These are phyloP conservation scores for Taiozyma sp. DNA, from an alignment of 1,139 yeast genomes.

Conservation along the genomic window DNA sequence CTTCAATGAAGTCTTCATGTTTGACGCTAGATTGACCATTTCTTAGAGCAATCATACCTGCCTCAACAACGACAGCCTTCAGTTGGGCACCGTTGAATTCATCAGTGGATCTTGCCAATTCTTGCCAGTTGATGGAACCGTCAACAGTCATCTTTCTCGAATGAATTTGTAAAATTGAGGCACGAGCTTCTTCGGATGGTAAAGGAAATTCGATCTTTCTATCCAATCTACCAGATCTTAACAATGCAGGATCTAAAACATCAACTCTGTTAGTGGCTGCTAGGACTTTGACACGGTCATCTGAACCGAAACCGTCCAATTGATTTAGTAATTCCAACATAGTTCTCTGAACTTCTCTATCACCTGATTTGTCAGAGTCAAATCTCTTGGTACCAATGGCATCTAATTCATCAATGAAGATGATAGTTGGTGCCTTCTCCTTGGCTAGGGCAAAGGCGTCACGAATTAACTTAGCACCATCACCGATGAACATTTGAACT, in stretches of 20 bases:
- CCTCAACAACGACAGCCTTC: conserved; percentile 97
- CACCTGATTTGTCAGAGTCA: conserved; percentile 96
- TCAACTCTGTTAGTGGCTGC: conserved; percentile 99
- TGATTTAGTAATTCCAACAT: conserved; percentile 97
- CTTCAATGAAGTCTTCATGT: conserved; percentile 98
- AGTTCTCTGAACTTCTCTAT: conserved; percentile 97
- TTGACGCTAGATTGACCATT: conserved; percentile 88
- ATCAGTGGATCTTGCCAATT: conserved; percentile 94
- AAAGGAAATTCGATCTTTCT: conserved; percentile 96
- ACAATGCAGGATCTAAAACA: conserved; percentile 92
- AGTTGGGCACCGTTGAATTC: conserved; percentile 98
- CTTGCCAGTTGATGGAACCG: conserved; percentile 94
- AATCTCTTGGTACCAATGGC: conserved; percentile 99
- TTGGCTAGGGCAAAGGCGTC: conserved; percentile 99
- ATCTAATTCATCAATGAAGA: conserved; percentile 95
- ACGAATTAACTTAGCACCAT: conserved; percentile 96
- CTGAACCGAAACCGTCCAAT: conserved; percentile 97
- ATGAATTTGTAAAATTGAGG: conserved; percentile 92
- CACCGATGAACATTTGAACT: conserved; percentile 99
- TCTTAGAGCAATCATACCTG: conserved; percentile 98
- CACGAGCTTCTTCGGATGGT: conserved; percentile 96
- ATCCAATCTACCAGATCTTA: conserved; percentile 96
- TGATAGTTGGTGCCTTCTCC: conserved; percentile 97
- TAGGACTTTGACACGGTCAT: conserved; percentile 91
- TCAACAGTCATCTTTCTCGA: conserved; percentile 96